phyloP scores from a whole-genome alignment of 2,329 filamentous ascomycete genomes.

The Sphaerostilbella broomeana region DNA sequence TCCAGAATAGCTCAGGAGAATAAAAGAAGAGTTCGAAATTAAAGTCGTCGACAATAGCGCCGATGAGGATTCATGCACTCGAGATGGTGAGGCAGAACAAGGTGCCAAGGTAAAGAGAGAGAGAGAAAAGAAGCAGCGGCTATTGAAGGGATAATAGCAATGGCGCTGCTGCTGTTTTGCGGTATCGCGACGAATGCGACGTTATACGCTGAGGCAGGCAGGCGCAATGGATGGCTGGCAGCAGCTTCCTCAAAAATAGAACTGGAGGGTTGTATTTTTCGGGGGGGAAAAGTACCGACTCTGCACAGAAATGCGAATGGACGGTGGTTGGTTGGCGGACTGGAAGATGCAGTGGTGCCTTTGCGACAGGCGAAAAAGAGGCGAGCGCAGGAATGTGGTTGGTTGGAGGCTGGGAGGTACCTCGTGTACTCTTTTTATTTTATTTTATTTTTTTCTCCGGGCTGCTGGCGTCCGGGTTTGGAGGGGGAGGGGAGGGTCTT shows the following conservation, averaged over 20 bases:
- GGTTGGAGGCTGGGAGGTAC: constrained; percentile 9
- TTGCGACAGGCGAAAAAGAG: constrained; percentile 8
- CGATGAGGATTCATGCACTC: too few species aligned
- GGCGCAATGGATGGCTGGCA: constrained; percentile 4
- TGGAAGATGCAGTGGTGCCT: constrained; percentile 6
- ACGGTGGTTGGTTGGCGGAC: constrained; percentile 14
- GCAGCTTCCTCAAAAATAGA: constrained; percentile 3
- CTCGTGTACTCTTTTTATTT: constrained; percentile 17
- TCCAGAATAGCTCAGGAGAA: too few species aligned
- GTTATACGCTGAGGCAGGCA: too few species aligned
- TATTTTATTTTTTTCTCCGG: constrained; percentile 16
- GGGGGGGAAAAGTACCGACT: background rate
- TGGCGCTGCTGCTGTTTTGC: too few species aligned
- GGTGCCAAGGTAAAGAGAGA: too few species aligned
- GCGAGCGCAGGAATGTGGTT: constrained; percentile 12
- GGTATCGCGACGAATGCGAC: too few species aligned
- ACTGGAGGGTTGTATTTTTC: constrained; percentile 10
- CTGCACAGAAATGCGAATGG: constrained; percentile 10
- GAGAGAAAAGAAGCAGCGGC: too few species aligned
- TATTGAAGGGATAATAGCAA: too few species aligned
- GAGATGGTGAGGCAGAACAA: too few species aligned
- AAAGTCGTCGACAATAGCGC: too few species aligned
- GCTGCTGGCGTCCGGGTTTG: constrained; percentile 9
- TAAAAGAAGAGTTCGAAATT: too few species aligned
- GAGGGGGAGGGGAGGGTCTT: constrained; percentile 26